These are phyloP conservation scores for Aspergillus conjunctus DNA, from an alignment of 495 filamentous ascomycete species.

Conservation along the genomic window DNA sequence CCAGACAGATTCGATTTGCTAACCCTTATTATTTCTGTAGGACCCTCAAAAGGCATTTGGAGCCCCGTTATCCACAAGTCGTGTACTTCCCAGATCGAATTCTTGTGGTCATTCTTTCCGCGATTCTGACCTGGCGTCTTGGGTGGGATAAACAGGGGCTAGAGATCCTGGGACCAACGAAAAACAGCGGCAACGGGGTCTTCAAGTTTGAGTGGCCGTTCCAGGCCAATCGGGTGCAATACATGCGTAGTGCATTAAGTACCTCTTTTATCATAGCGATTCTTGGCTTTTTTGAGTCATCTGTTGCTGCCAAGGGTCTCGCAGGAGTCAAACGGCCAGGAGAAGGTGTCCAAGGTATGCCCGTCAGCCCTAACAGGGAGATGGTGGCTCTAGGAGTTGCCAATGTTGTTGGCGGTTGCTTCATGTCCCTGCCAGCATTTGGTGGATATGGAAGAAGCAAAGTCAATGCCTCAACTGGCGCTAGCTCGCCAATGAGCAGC, in stretches of 20 bases:
- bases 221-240: constrained; percentile 67
- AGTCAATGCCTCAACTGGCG: constrained; percentile 88
- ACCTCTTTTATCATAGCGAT: constrained; percentile 93
- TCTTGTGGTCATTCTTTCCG: constrained; percentile 83
- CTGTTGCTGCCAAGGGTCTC: constrained; percentile 92
- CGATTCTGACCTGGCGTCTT: constrained; percentile 75
- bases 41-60: constrained; percentile 77
- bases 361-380: constrained; percentile 89
- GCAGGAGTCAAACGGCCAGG: constrained; percentile 53
- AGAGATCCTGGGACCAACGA: constrained; percentile 77
- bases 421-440: constrained; percentile 89
- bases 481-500: constrained; percentile 88
- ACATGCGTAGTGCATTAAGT: constrained; percentile 83
- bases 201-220: constrained; percentile 90
- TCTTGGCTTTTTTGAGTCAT: constrained; percentile 97
- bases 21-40: constrained; percentile 38
- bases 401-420: constrained; percentile 88
- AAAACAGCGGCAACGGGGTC: constrained; percentile 56
- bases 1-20: not conserved
- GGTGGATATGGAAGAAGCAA: constrained; percentile 97
- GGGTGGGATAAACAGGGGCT: constrained; percentile 82
- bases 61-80: constrained; percentile 77
- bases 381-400: constrained; percentile 89
- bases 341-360: constrained; percentile 69
- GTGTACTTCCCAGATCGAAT: constrained; percentile 94